Evolutionary conservation across 805 yeast species (phyloP), one percentile per base, ranked within the genome.

Genomic region (Wickerhamiella lipophila): DNA sequence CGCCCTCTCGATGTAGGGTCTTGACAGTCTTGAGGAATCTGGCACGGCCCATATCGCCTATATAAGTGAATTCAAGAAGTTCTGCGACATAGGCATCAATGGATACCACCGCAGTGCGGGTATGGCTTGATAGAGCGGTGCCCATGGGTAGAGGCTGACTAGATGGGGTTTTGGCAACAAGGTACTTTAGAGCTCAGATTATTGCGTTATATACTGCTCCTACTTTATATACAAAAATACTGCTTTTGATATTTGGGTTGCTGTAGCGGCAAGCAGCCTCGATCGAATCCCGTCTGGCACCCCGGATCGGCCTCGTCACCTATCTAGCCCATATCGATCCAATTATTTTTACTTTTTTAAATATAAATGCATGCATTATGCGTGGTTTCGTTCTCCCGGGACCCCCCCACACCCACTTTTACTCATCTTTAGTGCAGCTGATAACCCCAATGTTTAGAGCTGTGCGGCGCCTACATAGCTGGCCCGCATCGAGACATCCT

Each of bases 31-130:
- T 88, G 50, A 89, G 71, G 63, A 88, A 88, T 47, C 95, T 72
- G 42, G 87, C 78, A 39, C 56, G 49, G 50, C 87, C 86, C 42
- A 87, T 65, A 39, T 83, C 80, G 48, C 79, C 77, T 1, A 81
- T 71, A 60, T 85, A 89, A 57, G 84, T 89, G 35, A 83, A 71
- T 52, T 79, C 78, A 21, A 78, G 78, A 9, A 89, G 69, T 39
- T 83, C 85, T 58, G 87, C 87, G 25, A 89, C 76, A 56, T 88
- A 89, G 1, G 96, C 88, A 19, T 89, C 86, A 1, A 87, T 73
- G 6, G 94, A 95, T 58, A 89, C 84, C 1, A 96, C 84, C 2
- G 94, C 87, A 2, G 94, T 79, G 11, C 95, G 96, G 8, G 95
- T 84, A 61, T 86, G 67, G 29, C 84, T 69, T 1, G 96, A 88